Conservation (phyloP, 441 rosid genomes). For the Bruguiera hainesii region DNA sequence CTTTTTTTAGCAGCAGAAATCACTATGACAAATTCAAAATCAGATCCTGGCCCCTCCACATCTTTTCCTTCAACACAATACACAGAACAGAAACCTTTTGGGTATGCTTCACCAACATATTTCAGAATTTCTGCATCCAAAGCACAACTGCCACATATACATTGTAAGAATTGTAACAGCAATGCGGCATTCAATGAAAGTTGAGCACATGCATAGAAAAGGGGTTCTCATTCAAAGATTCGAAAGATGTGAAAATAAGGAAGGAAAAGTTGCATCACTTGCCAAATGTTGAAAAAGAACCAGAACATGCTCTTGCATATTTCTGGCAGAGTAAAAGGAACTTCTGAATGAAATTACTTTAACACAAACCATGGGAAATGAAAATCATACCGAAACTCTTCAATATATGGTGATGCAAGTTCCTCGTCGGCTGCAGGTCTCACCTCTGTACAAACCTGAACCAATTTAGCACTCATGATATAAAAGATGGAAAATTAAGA, state of each 20-base stretch:
- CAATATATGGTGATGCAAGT: slow-evolving; percentile 78
- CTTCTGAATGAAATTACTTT: background rate
- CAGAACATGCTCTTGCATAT: background rate
- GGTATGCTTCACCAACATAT: slow-evolving; percentile 88
- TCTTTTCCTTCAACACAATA: slow-evolving; percentile 77
- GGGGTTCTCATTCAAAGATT: background rate
- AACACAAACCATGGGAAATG: background rate
- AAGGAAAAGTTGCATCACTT: background rate
- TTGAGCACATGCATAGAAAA: background rate
- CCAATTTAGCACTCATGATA: slow-evolving; percentile 49
- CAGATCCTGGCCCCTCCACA: slow-evolving; percentile 72
- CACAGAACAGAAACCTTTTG: slow-evolving; percentile 83
- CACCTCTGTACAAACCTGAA: slow-evolving; percentile 86
- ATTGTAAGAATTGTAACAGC: background rate
- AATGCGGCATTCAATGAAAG: background rate
- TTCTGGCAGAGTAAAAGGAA: background rate
- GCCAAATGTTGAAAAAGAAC: background rate
- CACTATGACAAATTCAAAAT: slow-evolving; percentile 85
- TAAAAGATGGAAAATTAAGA: slow-evolving; percentile 16
- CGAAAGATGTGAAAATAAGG: background rate
- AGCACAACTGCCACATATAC: slow-evolving; percentile 54
- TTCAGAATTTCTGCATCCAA: slow-evolving; percentile 79
- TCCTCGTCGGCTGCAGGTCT: slow-evolving; percentile 94
- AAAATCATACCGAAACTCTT: slow-evolving; percentile 72
- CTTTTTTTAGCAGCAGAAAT: slow-evolving; percentile 81